Evolutionary conservation across 345 rosid genomes (phyloP).

Genomic region (Bruguiera gymnorhiza): DNA sequence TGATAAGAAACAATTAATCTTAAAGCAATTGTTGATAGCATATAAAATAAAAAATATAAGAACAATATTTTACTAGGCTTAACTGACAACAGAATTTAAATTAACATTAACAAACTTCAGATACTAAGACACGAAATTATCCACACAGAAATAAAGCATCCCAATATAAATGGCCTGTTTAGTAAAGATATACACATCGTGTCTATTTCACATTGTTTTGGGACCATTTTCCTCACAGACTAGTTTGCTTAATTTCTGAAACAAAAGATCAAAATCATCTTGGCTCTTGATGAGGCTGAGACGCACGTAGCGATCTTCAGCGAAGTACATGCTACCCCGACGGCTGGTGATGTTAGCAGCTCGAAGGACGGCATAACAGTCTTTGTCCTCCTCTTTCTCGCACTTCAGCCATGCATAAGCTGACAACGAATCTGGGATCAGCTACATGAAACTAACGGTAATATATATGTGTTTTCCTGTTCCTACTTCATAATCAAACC

Average conservation of each 20-base stretch:
- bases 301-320: constrained; percentile 37
- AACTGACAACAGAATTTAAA: no score
- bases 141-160: background rate
- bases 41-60: no score
- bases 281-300: constrained; percentile 52
- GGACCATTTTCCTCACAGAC: constrained; percentile 26
- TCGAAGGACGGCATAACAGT: constrained; percentile 43
- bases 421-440: constrained; percentile 19
- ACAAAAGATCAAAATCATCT: constrained; percentile 55
- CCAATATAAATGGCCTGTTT: background rate
- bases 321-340: constrained; percentile 33
- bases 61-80: no score
- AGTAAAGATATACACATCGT: no score
- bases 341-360: constrained; percentile 51
- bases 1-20: background rate
- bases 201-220: constrained; percentile 12
- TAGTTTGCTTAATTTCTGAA: constrained; percentile 29
- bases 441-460: background rate
- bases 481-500: no score
- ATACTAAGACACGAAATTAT: no score
- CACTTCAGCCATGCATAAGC: constrained; percentile 78
- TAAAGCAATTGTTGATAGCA: background rate
- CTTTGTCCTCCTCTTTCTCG: constrained; percentile 45
- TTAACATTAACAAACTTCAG: no score
- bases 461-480: no score